Evolutionary conservation across 1,284 basidiomycete genomes (phyloP), one percentile per base, ranked within the genome.

Genomic region (Paramarasmius palmivorus): DNA sequence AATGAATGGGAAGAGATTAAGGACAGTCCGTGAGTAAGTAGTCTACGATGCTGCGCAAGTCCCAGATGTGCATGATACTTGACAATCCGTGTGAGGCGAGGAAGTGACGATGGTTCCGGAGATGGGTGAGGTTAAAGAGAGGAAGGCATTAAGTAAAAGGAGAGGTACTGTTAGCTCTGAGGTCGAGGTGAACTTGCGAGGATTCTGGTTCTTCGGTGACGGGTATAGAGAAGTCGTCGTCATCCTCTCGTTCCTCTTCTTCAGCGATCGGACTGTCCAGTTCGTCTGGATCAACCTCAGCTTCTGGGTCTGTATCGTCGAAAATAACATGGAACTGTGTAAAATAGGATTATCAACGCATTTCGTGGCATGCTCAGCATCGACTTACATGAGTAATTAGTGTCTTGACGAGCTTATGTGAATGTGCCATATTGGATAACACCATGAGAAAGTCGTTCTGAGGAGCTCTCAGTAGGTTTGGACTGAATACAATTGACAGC

Each of bases 401-500:
- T 2, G 85, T 80, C 69, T 90, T 90, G 59, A 90, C 85, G 5
- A 92, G 78, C 54, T 84, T 85, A 57, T 88, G 83, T 3, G 86
- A 84, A 52, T 84, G 74, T 14, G 82, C 85, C 86, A 92, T 90
- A 61, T 92, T 90, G 54, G 83, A 78, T 61, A 93, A 77, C 61
- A 89, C 85, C 66, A 86, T 75, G 9, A 78, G 80, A 66, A 90
- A 85, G 61, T 90, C 86, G 59, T 88, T 88, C 62, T 84, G 82
- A 14, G 84, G 86, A 2, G 84, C 83, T 32, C 84, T 81, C 49
- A 86, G 67, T 51, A 93, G 69, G 61, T 90, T 91, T 2, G 90
- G 90, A 56, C 88, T 89, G 68, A 92, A 92, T 20, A 92, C 88
- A 45, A 91, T 92, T 0, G 91, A 86, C 3, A 93, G 74, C 5